Evolutionary conservation across 495 filamentous ascomycete genomes (phyloP).

Genomic region (Pyrenopolyporus hunteri): DNA sequence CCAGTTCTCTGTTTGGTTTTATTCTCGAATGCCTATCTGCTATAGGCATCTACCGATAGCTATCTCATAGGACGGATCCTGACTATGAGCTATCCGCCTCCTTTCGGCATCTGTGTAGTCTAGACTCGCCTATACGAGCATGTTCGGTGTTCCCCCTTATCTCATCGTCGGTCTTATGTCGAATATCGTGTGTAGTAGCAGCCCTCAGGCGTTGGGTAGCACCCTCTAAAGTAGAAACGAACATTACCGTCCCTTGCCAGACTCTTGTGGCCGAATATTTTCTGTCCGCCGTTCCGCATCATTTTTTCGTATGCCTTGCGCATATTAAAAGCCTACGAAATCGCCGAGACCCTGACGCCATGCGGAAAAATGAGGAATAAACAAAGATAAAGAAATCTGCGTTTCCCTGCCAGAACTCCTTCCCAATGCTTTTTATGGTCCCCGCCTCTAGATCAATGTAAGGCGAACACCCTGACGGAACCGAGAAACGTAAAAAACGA

Average conservation of each 20-base stretch:
- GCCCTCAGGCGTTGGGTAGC: slow-evolving; percentile 17
- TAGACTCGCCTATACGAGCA: slow-evolving; percentile 12
- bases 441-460: slow-evolving; percentile 22
- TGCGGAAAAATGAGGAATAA: slow-evolving; percentile 30
- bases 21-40: slow-evolving; percentile 12
- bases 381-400: slow-evolving; percentile 23
- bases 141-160: slow-evolving; percentile 3
- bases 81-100: slow-evolving; percentile 12
- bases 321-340: slow-evolving; percentile 28
- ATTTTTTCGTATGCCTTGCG: slow-evolving; percentile 34
- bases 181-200: slow-evolving; percentile 16
- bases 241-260: slow-evolving; percentile 26
- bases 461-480: not conserved
- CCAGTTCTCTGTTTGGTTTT: slow-evolving; percentile 5
- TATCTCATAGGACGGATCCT: slow-evolving; percentile 8
- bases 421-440: slow-evolving; percentile 40
- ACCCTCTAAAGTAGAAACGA: slow-evolving; percentile 27
- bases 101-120: slow-evolving; percentile 7
- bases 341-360: slow-evolving; percentile 37
- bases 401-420: slow-evolving; percentile 41
- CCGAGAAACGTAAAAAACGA: slow-evolving; percentile 14
- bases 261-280: slow-evolving; percentile 23
- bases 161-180: slow-evolving; percentile 25
- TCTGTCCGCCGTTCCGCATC: slow-evolving; percentile 30
- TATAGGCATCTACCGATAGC: slow-evolving; percentile 7